These are phyloP conservation scores for Diutina pseudorugosa DNA, from an alignment of 1,139 yeast species.

Conservation along the genomic window DNA sequence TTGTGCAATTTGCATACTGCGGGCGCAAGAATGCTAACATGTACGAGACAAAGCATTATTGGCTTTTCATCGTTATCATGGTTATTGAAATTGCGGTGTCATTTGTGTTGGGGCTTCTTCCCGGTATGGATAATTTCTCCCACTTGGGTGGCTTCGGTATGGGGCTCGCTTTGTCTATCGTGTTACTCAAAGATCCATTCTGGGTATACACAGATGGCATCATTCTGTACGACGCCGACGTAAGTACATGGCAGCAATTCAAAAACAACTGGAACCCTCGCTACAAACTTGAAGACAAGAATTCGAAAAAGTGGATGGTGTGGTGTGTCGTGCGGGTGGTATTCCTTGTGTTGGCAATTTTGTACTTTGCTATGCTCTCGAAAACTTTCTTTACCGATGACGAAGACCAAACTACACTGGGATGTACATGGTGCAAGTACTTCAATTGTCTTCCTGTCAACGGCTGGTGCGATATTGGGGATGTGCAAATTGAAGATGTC, in stretches of 20 bases:
- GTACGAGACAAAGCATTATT: conserved; percentile 31
- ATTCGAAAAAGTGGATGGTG: conserved; percentile 20
- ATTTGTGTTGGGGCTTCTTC: conserved; percentile 54
- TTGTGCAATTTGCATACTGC: conserved; percentile 45
- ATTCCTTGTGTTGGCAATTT: conserved; percentile 33
- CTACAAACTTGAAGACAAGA: conserved; percentile 23
- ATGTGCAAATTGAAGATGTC: background rate
- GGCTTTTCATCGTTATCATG: conserved; percentile 33
- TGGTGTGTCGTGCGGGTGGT: conserved; percentile 42
- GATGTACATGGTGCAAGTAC: conserved; percentile 63
- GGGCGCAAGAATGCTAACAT: conserved; percentile 36
- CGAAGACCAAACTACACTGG: conserved; percentile 12
- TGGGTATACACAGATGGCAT: conserved; percentile 32
- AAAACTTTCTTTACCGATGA: conserved; percentile 29
- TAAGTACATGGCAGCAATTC: conserved; percentile 30
- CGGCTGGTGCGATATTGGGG: conserved; percentile 60
- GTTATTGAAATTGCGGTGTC: conserved; percentile 47
- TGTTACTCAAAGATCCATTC: conserved; percentile 49
- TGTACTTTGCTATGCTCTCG: conserved; percentile 39
- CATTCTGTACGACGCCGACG: conserved; percentile 24
- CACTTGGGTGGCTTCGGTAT: conserved; percentile 69
- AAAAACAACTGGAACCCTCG: conserved; percentile 31
- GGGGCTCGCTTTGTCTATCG: conserved; percentile 43
- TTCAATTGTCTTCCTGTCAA: conserved; percentile 61
- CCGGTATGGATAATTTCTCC: conserved; percentile 67